Evolutionary conservation across 2,329 filamentous ascomycete species (phyloP), one percentile per base, ranked within the genome.

Genomic region (Calonectria hawksworthii): DNA sequence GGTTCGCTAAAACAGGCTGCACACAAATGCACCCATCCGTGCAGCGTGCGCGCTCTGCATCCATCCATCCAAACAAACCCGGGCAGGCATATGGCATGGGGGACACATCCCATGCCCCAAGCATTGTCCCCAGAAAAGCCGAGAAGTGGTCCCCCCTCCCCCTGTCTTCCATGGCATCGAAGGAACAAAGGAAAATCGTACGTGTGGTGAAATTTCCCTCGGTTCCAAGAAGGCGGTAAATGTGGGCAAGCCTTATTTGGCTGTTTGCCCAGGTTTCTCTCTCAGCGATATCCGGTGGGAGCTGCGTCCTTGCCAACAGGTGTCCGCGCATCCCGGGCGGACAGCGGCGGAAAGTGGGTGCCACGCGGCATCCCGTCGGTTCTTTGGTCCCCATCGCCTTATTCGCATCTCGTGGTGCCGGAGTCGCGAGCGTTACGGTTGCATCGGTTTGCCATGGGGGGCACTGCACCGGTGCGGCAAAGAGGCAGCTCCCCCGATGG

Each of bases 1-100:
- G 16, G 66, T 68, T 68, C 38, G 38, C 51, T 51, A 32, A 59
- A 72, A 47, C 36, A 30, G 70, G 72, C 56, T 74, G 70, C 73
- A 50, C 61, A 75, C 66, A 56, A 64, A 59, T 59, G 67, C 66
- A 59, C 54, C 54, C 56, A 78, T 79, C 76, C 77, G 70, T 77
- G 77, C 73, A 72, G 66, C 66, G 38, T 47, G 66, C 51, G 66
- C 51, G 54, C 28, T 68, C 28, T 44, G 34, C 50, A 56, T 44
- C 34, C n/a, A 47, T n/a, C 36, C 44, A n/a, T 23, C 21, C 44
- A 23, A 65, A 41, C 32, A 36, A 18, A 16, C 32, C 41, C 41
- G 56, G 41, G 30, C 8, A 32, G 8, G 30, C 30, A 32, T 32
- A 8, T 2, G 52, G 28, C n/a, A n/a, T n/a, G 26, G 26, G 41